A percentile compares a stretch with the other conserved stretches of the same genome.
Evolutionary conservation across 768 basidiomycete genomes (phyloP).

Genomic region (Boletus coccyginus): DNA sequence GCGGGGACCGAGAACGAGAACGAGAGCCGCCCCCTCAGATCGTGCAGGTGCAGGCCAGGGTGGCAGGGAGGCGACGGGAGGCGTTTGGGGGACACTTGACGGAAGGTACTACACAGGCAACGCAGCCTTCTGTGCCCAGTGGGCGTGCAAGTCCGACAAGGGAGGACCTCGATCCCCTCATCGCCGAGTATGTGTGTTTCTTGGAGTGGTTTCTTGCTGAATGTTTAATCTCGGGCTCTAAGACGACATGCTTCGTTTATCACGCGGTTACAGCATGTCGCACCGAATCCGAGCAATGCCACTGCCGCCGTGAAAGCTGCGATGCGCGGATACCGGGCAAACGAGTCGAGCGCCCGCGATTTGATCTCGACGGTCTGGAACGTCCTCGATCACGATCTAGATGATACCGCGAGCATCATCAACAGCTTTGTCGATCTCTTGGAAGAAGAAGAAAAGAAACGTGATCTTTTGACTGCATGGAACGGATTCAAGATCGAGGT

Average conservation of each 20-base stretch:
- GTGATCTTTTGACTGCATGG: slow-evolving; percentile 72
- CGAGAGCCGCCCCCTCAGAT: slow-evolving; percentile 32
- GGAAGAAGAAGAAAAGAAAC: slow-evolving; percentile 83
- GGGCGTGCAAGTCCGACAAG: slow-evolving; percentile 31
- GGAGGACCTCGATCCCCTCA: slow-evolving; percentile 51
- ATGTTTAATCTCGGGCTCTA: neutral
- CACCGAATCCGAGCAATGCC: slow-evolving; percentile 56
- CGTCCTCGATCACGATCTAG: slow-evolving; percentile 61
- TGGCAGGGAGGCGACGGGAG: slow-evolving; percentile 48
- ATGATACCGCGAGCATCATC: slow-evolving; percentile 72
- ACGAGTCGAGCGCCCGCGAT: slow-evolving; percentile 80
- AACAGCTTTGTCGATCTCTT: slow-evolving; percentile 73
- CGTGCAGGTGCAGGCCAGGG: slow-evolving; percentile 29
- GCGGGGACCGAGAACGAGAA: slow-evolving; percentile 52
- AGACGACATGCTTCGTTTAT: slow-evolving; percentile 72
- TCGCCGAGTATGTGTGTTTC: slow-evolving; percentile 46
- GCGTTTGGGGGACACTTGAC: slow-evolving; percentile 61
- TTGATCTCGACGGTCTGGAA: slow-evolving; percentile 89
- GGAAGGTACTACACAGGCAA: slow-evolving; percentile 22
- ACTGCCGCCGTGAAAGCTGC: slow-evolving; percentile 67
- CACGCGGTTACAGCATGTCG: slow-evolving; percentile 55
- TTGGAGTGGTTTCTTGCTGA: neutral
- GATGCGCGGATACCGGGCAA: slow-evolving; percentile 70
- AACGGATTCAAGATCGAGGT: slow-evolving; percentile 85
- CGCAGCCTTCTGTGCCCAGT: slow-evolving; percentile 19